Percentiles rank a stretch among this genome's conserved stretches.
Conservation (phyloP, 2,329 filamentous ascomycete species). For the Pseudovirgaria hyperparasitica region DNA sequence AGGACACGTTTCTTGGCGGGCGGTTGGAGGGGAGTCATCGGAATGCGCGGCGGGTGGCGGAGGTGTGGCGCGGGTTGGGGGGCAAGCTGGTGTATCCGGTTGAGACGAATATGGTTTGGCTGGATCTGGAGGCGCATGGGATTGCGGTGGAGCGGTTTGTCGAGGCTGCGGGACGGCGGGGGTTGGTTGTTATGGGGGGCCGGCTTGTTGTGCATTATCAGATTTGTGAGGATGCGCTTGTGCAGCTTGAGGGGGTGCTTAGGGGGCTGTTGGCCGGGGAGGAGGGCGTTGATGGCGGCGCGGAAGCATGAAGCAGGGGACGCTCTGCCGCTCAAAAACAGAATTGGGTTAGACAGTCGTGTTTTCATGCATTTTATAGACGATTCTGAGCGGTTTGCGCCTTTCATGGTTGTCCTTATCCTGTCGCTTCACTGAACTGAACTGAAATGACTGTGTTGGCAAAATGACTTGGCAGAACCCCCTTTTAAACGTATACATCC, state of each 20-base stretch:
- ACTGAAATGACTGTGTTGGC: no score
- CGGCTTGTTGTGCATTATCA: conserved; percentile 61
- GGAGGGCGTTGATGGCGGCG: no score
- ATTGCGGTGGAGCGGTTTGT: conserved; percentile 41
- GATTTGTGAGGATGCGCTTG: conserved; percentile 52
- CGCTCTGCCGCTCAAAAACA: no score
- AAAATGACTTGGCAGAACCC: no score
- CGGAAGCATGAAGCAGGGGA: no score
- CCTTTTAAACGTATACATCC: no score
- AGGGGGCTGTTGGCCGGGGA: conserved; percentile 10
- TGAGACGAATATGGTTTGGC: conserved; percentile 89
- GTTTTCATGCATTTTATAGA: no score
- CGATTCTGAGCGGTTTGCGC: no score
- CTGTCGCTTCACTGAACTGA: no score
- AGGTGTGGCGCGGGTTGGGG: conserved; percentile 55
- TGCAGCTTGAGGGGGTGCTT: conserved; percentile 12
- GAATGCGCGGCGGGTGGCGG: conserved; percentile 48
- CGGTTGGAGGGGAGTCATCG: conserved; percentile 48
- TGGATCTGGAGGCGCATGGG: conserved; percentile 54
- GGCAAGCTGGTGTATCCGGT: conserved; percentile 56
- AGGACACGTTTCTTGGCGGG: conserved; percentile 65
- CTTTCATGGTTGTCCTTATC: no score
- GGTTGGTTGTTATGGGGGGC: conserved; percentile 43
- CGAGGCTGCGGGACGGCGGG: conserved; percentile 42
- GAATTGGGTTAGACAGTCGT: no score